phyloP scores from a whole-genome alignment of 1,284 basidiomycete species.

The Tranzscheliella williamsii region DNA sequence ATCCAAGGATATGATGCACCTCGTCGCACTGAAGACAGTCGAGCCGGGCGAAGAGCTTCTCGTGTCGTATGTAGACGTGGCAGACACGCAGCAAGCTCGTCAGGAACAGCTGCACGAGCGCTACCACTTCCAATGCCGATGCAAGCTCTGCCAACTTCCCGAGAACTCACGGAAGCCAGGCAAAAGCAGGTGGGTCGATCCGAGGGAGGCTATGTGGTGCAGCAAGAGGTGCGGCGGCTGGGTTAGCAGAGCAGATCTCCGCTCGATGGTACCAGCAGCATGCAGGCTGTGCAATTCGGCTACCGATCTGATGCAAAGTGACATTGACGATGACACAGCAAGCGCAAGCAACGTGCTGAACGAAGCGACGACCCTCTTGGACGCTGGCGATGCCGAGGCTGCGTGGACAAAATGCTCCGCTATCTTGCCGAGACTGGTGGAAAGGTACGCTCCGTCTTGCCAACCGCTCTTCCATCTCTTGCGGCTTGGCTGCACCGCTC shows the following conservation, averaged over 20 bases:
- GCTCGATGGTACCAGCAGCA: slow-evolving; percentile 64
- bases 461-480: slow-evolving; percentile 77
- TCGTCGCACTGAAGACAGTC: slow-evolving; percentile 59
- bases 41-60: slow-evolving; percentile 59
- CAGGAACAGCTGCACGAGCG: slow-evolving; percentile 72
- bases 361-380: slow-evolving; percentile 68
- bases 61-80: slow-evolving; percentile 83
- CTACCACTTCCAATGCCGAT: slow-evolving; percentile 80
- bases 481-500: slow-evolving; percentile 71
- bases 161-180: no score
- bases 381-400: slow-evolving; percentile 56
- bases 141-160: slow-evolving; percentile 66
- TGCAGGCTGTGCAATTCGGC: no score
- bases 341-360: slow-evolving; percentile 72
- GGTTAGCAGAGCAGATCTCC: slow-evolving; percentile 63
- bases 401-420: slow-evolving; percentile 69
- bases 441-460: slow-evolving; percentile 60
- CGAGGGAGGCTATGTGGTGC: slow-evolving; percentile 72
- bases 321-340: no score
- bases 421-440: slow-evolving; percentile 68
- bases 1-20: slow-evolving; percentile 67
- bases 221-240: slow-evolving; percentile 45
- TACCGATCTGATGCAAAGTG: no score
- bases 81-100: slow-evolving; percentile 68
- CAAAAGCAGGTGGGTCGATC: slow-evolving; percentile 66